These are phyloP conservation scores for Phytopythium vexans DNA, from an alignment of 352 stramenopile species.

Conservation along the genomic window DNA sequence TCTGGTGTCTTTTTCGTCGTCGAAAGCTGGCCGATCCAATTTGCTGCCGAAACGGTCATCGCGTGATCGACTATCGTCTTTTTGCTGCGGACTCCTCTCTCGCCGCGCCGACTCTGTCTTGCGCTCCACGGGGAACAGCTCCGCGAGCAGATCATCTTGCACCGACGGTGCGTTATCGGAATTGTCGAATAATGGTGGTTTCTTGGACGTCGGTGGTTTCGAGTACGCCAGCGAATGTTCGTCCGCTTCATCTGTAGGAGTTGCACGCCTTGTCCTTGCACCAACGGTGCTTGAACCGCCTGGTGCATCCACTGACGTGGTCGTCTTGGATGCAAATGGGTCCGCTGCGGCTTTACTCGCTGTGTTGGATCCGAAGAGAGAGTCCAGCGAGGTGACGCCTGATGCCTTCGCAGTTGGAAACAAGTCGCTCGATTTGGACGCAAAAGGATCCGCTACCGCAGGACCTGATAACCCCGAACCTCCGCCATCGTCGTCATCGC, in stretches of 20 bases:
- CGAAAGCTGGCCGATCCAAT: too few species aligned
- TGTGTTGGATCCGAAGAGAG: slow-evolving; percentile 10
- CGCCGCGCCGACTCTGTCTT: not conserved
- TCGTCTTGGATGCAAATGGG: not conserved
- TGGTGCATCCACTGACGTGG: not conserved
- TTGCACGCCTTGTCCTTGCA: not conserved
- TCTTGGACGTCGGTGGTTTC: not conserved
- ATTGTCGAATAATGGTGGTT: too few species aligned
- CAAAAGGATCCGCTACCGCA: not conserved
- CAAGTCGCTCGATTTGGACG: not conserved
- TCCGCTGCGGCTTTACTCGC: not conserved
- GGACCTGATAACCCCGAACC: not conserved
- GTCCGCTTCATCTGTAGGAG: not conserved
- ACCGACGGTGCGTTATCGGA: slow-evolving; percentile 8
- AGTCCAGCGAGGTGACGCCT: slow-evolving; percentile 2
- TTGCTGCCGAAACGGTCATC: too few species aligned
- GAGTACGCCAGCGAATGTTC: not conserved
- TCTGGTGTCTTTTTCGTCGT: too few species aligned
- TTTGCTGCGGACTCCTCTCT: slow-evolving; percentile 5
- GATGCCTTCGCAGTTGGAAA: too few species aligned
- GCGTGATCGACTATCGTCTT: not conserved
- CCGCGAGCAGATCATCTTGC: slow-evolving; percentile 39
- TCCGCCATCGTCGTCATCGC: not conserved
- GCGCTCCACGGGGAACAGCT: slow-evolving; percentile 27
- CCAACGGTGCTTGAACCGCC: not conserved